Conservation (phyloP, 2,329 filamentous ascomycete species). For the Cladosporium sp. region DNA sequence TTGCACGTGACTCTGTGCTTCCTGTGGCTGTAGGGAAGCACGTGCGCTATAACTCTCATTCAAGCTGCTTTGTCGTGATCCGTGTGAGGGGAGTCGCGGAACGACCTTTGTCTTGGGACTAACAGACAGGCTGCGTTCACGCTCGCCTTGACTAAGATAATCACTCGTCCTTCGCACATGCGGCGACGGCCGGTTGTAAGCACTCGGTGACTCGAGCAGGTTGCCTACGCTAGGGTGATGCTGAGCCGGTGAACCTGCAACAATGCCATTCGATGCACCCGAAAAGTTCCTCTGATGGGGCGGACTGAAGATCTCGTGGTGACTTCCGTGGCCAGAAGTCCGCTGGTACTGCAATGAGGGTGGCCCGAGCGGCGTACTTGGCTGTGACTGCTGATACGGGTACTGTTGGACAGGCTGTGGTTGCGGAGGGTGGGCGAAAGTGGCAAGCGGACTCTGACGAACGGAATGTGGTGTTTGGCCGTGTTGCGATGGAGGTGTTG, state of each 20-base stretch:
- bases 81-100: slow-evolving; percentile 25
- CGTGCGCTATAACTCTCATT: slow-evolving; percentile 26
- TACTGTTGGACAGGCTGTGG: slow-evolving; percentile 30
- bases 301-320: slow-evolving; percentile 28
- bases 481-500: slow-evolving; percentile 31
- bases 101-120: slow-evolving; percentile 65
- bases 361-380: slow-evolving; percentile 47
- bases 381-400: slow-evolving; percentile 41
- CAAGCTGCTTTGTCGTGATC: slow-evolving; percentile 30
- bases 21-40: slow-evolving; percentile 21
- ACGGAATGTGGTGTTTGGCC: slow-evolving; percentile 30
- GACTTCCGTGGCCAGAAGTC: slow-evolving; percentile 21
- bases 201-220: slow-evolving; percentile 37
- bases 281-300: slow-evolving; percentile 30
- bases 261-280: slow-evolving; percentile 27
- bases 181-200: slow-evolving; percentile 22
- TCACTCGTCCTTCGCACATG: slow-evolving; percentile 26
- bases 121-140: slow-evolving; percentile 68
- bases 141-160: slow-evolving; percentile 54
- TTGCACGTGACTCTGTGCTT: slow-evolving; percentile 23
- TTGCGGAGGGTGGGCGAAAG: slow-evolving; percentile 26
- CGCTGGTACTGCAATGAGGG: slow-evolving; percentile 30
- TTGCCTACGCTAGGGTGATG: slow-evolving; percentile 33
- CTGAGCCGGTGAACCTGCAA: slow-evolving; percentile 27
- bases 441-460: slow-evolving; percentile 27